Base-by-base conservation (phyloP, 2,329 filamentous ascomycete species). In the Colletotrichum navitas region DNA sequence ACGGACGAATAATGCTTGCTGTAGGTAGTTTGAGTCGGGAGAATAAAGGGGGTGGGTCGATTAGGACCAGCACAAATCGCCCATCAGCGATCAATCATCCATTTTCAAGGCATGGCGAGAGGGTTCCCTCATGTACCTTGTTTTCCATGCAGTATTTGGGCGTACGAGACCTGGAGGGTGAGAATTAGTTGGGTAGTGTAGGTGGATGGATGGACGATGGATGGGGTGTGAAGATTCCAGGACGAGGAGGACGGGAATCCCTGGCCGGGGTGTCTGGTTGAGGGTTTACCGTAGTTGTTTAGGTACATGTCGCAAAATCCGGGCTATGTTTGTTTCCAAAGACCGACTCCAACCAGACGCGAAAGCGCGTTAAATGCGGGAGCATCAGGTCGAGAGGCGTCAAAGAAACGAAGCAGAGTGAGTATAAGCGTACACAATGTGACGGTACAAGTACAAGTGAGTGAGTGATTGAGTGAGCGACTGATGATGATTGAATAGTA, bases 71-170 rank as follows among this genome's bases (percentile, higher is more conserved):
- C 55, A 61, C 32, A 58, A 26, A 39, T 45, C 68, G 62, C 63
- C 51, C 59, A 70, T 59, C 62, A 66, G 64, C 45, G 51, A 55
- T 45, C 52, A 45, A 41, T n/a, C 52, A 59, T 36, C 24, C 7
- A 12, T 24, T 39, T 59, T 26, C 63, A 59, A 24, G 36, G 52
- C 32, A 36, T 34, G 3, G 21, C 11, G 32, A 36, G 32, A 24
- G 52, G 32, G 52, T 55, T 55, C 52, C 36, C 52, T 36, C 52
- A 34, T 63, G 59, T 62, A 51, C 60, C 59, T 18, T 34, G 21
- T 8, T 6, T 11, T 32, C 34, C 34, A 29, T 29, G 29, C 29
- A 29, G 29, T 4, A 29, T 29, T 29, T 29, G 29, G 2, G 29
- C 29, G 29, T 29, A 29, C 29, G 29, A 29, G 29, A 2, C 2